Conservation (phyloP, 1,284 basidiomycete genomes). For the Sanguinoderma infundibulare region DNA sequence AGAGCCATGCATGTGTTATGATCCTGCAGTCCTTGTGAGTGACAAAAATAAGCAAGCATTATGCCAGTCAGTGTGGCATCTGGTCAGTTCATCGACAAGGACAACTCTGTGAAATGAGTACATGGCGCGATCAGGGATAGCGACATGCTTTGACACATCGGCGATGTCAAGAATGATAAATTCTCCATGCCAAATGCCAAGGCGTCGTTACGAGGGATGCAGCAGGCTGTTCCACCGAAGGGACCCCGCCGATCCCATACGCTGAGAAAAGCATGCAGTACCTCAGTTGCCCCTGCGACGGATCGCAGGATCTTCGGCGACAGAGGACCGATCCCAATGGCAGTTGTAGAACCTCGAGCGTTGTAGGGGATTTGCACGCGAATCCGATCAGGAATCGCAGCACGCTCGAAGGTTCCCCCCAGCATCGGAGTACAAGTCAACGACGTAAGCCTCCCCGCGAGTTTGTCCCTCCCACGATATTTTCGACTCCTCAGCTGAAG, state of each 20-base stretch:
- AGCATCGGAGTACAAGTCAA: no score
- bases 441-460: no score
- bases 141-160: conserved; percentile 54
- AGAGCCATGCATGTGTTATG: no score
- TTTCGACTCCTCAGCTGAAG: background rate
- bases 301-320: conserved; percentile 36
- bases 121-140: conserved; percentile 55
- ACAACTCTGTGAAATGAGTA: conserved; percentile 59
- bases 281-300: conserved; percentile 45
- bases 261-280: conserved; percentile 29
- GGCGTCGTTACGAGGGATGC: conserved; percentile 49
- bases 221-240: conserved; percentile 43
- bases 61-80: no score
- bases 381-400: no score
- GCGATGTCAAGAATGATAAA: conserved; percentile 63
- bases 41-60: no score
- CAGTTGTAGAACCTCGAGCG: conserved; percentile 45
- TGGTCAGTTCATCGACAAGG: no score
- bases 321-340: conserved; percentile 41
- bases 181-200: conserved; percentile 51
- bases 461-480: no score
- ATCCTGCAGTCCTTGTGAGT: no score
- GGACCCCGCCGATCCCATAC: conserved; percentile 42
- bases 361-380: conserved; percentile 53
- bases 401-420: no score